Conservation (phyloP, 2,329 filamentous ascomycete species). For the Blumeria hordei region DNA sequence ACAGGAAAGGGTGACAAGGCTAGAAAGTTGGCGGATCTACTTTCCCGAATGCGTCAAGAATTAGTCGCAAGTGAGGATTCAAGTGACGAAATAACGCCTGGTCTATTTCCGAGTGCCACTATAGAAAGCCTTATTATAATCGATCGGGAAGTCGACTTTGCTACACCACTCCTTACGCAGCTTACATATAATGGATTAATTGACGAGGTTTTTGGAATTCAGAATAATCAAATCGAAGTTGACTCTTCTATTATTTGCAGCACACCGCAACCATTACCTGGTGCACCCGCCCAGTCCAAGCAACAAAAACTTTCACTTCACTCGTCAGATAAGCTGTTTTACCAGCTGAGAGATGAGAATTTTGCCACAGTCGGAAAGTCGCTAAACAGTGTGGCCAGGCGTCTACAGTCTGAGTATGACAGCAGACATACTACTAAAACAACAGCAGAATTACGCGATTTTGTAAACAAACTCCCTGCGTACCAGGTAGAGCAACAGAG, state of each 20-base stretch:
- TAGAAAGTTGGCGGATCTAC: conserved; percentile 63
- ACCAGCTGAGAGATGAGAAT: conserved; percentile 71
- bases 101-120: conserved; percentile 61
- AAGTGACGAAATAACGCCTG: conserved; percentile 33
- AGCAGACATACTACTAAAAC: conserved; percentile 67
- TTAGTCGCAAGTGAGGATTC: conserved; percentile 56
- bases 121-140: conserved; percentile 87
- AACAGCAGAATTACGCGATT: conserved; percentile 75
- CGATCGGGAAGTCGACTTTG: conserved; percentile 83
- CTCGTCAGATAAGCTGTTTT: conserved; percentile 69
- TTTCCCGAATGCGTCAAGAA: conserved; percentile 81
- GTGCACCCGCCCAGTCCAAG: conserved; percentile 32
- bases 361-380: conserved; percentile 82
- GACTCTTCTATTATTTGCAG: conserved; percentile 72
- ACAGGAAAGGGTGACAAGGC: conserved; percentile 91
- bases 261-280: conserved; percentile 31
- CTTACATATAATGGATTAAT: conserved; percentile 91
- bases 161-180: conserved; percentile 77
- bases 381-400: conserved; percentile 72
- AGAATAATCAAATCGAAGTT: conserved; percentile 79
- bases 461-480: conserved; percentile 77
- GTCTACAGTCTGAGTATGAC: conserved; percentile 72
- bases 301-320: conserved; percentile 81
- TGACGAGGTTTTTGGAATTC: conserved; percentile 78
- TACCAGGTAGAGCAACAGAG: conserved; percentile 88